phyloP scores from a whole-genome alignment of 2,329 filamentous ascomycete genomes.

The Hypoxylon sp. region DNA sequence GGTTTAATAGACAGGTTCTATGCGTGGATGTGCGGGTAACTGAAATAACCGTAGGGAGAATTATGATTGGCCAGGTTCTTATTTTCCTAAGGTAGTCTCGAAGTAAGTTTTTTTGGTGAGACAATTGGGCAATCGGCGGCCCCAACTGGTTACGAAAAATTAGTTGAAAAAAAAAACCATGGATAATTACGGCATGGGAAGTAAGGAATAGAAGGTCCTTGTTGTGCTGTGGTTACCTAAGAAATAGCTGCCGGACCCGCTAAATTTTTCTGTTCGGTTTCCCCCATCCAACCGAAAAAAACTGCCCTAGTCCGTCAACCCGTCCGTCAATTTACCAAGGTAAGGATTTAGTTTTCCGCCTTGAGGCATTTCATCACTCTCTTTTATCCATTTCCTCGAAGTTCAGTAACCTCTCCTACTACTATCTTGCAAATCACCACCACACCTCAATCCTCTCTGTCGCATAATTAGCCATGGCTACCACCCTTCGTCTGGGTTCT shows the following conservation, averaged over 20 bases:
- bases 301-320: slow-evolving; percentile 31
- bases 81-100: slow-evolving; percentile 12
- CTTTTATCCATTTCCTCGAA: slow-evolving; percentile 27
- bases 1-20: too few relatives aligned
- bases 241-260: slow-evolving; percentile 33
- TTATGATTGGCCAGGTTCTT: slow-evolving; percentile 11
- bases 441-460: slow-evolving; percentile 21
- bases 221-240: too few relatives aligned
- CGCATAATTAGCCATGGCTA: slow-evolving; percentile 72
- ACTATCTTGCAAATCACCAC: slow-evolving; percentile 6
- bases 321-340: slow-evolving; percentile 30
- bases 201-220: too few relatives aligned
- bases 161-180: too few relatives aligned
- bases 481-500: slow-evolving; percentile 81
- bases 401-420: slow-evolving; percentile 7
- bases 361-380: slow-evolving; percentile 38
- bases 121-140: too few relatives aligned
- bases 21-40: slow-evolving; percentile 26
- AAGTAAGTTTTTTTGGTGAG: slow-evolving; percentile 36
- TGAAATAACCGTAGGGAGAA: slow-evolving; percentile 15
- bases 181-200: too few relatives aligned
- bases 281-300: slow-evolving; percentile 37
- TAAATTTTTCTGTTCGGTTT: slow-evolving; percentile 35
- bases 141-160: slow-evolving; percentile 19
- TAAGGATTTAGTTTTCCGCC: slow-evolving; percentile 22